phyloP scores from a whole-genome alignment of 352 stramenopile species.

The Phytophthora colocasiae region DNA sequence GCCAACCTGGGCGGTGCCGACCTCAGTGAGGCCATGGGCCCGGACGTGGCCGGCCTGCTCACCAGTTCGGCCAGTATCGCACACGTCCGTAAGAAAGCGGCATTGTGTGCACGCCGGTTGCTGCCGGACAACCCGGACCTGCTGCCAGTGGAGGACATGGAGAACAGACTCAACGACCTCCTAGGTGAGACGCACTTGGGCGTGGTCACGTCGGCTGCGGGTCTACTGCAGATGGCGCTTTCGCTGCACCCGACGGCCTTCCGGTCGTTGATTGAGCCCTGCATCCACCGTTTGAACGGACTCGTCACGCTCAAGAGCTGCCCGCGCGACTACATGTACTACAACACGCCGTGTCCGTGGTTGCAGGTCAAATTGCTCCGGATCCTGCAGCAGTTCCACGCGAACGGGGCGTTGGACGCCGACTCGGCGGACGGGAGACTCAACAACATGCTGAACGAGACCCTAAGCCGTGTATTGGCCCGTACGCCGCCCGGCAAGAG shows the following conservation, averaged over 20 bases:
- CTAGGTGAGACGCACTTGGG: constrained; percentile 94
- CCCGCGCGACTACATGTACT: constrained; percentile 97
- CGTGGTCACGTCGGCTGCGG: constrained; percentile 94
- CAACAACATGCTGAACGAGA: constrained; percentile 86
- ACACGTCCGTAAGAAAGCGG: constrained; percentile 97
- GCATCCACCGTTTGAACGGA: constrained; percentile 91
- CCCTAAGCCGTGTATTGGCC: constrained; percentile 93
- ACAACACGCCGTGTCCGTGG: constrained; percentile 96
- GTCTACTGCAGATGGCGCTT: constrained; percentile 92
- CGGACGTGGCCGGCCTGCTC: constrained; percentile 94
- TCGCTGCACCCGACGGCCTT: constrained; percentile 91
- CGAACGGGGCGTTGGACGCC: constrained; percentile 60
- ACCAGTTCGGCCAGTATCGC: constrained; percentile 92
- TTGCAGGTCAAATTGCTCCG: constrained; percentile 95
- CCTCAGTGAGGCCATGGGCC: constrained; percentile 94
- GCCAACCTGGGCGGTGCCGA: constrained; percentile 96
- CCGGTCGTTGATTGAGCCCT: constrained; percentile 93
- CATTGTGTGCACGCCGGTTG: constrained; percentile 94
- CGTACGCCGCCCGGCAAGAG: constrained; percentile 83
- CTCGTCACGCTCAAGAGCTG: constrained; percentile 96
- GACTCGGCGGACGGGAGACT: constrained; percentile 44
- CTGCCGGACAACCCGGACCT: constrained; percentile 94
- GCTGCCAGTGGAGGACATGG: constrained; percentile 85
- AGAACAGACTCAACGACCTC: constrained; percentile 72
- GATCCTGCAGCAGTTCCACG: constrained; percentile 93